Evolutionary conservation across 73 alveolate genomes (phyloP).

Genomic region (Paraurostyla sp.): DNA sequence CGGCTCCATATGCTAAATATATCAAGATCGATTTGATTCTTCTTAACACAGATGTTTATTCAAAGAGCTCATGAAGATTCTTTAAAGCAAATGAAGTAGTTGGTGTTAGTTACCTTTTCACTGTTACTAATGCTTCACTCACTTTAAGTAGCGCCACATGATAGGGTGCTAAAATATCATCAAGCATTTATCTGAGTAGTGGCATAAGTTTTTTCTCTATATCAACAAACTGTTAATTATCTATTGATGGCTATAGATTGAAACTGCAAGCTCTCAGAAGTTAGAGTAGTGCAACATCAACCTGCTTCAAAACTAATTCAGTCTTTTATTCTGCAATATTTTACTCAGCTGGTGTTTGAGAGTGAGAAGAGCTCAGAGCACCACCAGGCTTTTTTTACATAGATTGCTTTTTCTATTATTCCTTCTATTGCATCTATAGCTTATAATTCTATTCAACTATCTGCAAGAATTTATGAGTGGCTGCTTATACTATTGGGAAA

Average conservation of each 20-base stretch:
- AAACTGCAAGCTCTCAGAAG: slow-evolving; percentile 16
- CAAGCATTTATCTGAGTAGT: slow-evolving; percentile 14
- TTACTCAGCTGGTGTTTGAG: slow-evolving; percentile 3
- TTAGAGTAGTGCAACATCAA: background rate
- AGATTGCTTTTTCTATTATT: background rate
- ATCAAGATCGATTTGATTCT: background rate
- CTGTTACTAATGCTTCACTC: slow-evolving; percentile 27
- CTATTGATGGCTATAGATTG: slow-evolving; percentile 19
- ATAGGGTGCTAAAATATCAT: slow-evolving; percentile 16
- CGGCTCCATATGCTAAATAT: slow-evolving; percentile 10
- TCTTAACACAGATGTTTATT: background rate
- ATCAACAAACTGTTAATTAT: slow-evolving; percentile 14
- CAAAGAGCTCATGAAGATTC: background rate
- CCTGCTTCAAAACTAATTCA: background rate
- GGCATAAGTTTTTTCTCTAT: slow-evolving; percentile 37
- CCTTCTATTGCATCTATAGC: background rate
- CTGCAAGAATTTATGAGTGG: background rate
- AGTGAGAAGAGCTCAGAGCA: too few species aligned
- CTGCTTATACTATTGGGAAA: slow-evolving; percentile 16
- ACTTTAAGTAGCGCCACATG: background rate
- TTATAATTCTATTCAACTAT: slow-evolving; percentile 2
- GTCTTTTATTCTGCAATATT: background rate
- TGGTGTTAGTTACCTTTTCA: slow-evolving; percentile 17
- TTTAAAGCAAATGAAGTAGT: slow-evolving; percentile 55
- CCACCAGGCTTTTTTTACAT: background rate